Conservation (phyloP, 352 stramenopile genomes). For the Elongisporangium anandrum region DNA sequence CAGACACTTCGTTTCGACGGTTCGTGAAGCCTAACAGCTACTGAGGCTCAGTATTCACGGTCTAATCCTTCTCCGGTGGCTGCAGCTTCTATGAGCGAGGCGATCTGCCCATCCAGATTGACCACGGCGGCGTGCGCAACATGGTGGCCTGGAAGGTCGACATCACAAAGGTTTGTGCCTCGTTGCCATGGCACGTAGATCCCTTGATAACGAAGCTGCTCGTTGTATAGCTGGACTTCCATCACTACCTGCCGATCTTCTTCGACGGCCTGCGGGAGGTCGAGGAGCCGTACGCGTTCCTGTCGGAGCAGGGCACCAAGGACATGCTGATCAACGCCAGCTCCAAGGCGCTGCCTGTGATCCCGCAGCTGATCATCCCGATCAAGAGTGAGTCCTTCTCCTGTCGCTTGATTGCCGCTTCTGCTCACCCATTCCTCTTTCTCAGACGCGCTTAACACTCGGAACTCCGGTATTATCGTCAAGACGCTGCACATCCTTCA, state of each 20-base stretch:
- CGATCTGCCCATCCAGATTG: constrained; percentile 96
- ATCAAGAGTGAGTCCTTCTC: constrained; percentile 88
- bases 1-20: constrained; percentile 80
- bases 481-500: constrained; percentile 97
- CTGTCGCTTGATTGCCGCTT: neutral
- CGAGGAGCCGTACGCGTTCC: constrained; percentile 95
- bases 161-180: constrained; percentile 85
- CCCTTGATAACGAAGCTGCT: no score
- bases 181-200: no score
- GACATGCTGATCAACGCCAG: constrained; percentile 96
- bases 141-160: constrained; percentile 97
- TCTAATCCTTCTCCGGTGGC: neutral
- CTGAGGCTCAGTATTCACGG: neutral
- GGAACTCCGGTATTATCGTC: constrained; percentile 91
- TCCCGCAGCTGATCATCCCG: constrained; percentile 97
- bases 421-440: neutral
- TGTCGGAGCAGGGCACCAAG: constrained; percentile 95
- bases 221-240: constrained; percentile 93
- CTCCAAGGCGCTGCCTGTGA: constrained; percentile 94
- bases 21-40: constrained; percentile 5
- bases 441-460: constrained; percentile 90
- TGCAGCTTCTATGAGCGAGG: constrained; percentile 89
- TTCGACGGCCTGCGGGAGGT: constrained; percentile 96
- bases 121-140: constrained; percentile 95
- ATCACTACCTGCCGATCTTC: constrained; percentile 98